A percentile compares a stretch with the other conserved stretches of the same genome.
phyloP scores from a whole-genome alignment of 768 basidiomycete species.

The Kwoniella botswanensis region DNA sequence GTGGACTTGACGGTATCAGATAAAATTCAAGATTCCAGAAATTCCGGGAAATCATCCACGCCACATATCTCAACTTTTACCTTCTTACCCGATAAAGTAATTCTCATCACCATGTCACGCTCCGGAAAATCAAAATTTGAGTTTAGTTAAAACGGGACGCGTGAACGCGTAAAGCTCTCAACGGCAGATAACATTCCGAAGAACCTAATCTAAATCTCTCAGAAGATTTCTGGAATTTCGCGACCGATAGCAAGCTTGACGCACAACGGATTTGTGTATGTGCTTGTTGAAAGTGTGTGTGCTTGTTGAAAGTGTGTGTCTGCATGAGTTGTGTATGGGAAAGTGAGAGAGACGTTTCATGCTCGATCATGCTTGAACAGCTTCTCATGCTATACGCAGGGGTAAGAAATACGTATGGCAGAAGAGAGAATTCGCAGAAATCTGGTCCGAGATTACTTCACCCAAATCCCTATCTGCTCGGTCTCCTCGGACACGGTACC shows the following conservation, averaged over 20 bases:
- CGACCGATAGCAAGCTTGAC: background rate
- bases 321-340: constrained; percentile 2
- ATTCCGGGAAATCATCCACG: background rate
- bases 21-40: background rate
- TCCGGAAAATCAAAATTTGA: background rate
- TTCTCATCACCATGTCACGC: constrained; percentile 2
- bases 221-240: background rate
- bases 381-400: background rate
- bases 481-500: too few relatives aligned
- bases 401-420: background rate
- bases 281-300: constrained; percentile 1
- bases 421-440: background rate
- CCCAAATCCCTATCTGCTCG: too few relatives aligned
- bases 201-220: background rate
- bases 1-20: background rate
- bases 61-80: background rate
- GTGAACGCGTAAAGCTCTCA: constrained; percentile 18
- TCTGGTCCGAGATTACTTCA: background rate
- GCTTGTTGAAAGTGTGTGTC: background rate
- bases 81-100: constrained; percentile 14
- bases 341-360: background rate
- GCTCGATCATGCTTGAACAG: background rate
- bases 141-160: constrained; percentile 17
- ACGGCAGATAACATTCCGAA: constrained; percentile 1
- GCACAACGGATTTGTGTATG: background rate